Evolutionary conservation across 768 basidiomycete species (phyloP).

Genomic region (Mycena leptocephala): DNA sequence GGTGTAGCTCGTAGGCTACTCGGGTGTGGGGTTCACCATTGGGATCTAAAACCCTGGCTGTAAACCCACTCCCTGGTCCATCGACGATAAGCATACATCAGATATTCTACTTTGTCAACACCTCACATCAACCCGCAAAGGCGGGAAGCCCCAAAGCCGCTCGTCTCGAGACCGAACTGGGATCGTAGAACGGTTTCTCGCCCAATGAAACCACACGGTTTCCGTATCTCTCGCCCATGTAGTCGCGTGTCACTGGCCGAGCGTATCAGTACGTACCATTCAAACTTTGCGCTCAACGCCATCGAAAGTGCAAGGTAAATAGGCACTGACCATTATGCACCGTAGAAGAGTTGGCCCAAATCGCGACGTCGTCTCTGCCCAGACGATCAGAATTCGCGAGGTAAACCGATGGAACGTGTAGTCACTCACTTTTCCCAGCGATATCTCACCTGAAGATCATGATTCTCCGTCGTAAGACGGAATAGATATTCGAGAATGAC

Average conservation of each 20-base stretch:
- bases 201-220: conserved; percentile 3
- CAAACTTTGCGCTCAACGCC: neutral
- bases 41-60: too few species aligned
- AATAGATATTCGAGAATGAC: conserved; percentile 53
- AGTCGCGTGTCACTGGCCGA: neutral
- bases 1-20: too few species aligned
- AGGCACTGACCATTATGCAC: conserved; percentile 40
- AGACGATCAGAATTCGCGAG: neutral
- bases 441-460: conserved; percentile 58
- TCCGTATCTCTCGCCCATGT: conserved; percentile 2
- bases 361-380: conserved; percentile 50
- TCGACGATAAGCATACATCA: too few species aligned
- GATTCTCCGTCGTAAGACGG: conserved; percentile 57
- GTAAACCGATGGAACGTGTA: neutral
- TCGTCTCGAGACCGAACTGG: neutral
- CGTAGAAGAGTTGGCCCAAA: conserved; percentile 61
- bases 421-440: conserved; percentile 46
- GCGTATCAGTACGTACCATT: neutral
- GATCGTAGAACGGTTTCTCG: conserved; percentile 6
- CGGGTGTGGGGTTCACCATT: too few species aligned
- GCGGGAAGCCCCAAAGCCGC: neutral
- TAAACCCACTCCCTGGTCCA: too few species aligned
- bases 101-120: neutral
- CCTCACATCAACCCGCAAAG: conserved; percentile 1
- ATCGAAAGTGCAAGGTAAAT: neutral